A percentile compares a stretch with the other conserved stretches of the same genome.
These are phyloP conservation scores for Coix lacrymajobi DNA, from an alignment of 176 grass and related monocot species.

Conservation along the genomic window DNA sequence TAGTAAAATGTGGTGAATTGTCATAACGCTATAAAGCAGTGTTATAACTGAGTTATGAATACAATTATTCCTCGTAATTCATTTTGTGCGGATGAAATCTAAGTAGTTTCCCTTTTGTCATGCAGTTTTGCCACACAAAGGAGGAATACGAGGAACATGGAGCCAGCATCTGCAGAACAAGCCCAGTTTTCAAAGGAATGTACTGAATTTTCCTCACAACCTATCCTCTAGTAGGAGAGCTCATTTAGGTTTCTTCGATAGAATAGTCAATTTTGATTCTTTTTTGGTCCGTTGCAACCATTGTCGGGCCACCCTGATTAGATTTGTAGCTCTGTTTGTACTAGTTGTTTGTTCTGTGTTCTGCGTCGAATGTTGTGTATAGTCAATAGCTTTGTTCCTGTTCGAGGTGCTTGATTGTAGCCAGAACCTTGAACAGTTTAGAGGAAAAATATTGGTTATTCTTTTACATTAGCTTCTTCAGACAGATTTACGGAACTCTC, in stretches of 20 bases:
- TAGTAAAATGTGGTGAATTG: background rate
- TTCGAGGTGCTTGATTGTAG: constrained; percentile 40
- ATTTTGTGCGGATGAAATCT: background rate
- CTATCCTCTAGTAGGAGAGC: constrained; percentile 24
- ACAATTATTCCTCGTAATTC: background rate
- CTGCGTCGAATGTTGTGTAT: constrained; percentile 18
- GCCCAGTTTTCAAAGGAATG: constrained; percentile 98
- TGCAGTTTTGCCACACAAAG: constrained; percentile 87
- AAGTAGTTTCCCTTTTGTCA: constrained; percentile 19
- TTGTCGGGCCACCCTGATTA: constrained; percentile 25
- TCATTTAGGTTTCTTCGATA: constrained; percentile 36
- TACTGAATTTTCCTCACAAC: constrained; percentile 45
- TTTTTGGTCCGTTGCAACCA: constrained; percentile 18
- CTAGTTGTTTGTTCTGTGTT: background rate
- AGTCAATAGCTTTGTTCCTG: constrained; percentile 14
- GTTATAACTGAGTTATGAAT: background rate
- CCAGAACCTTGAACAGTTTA: background rate
- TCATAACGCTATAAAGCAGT: background rate
- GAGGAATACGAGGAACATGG: constrained; percentile 96
- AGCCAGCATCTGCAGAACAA: constrained; percentile 94
- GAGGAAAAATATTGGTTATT: background rate
- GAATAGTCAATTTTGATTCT: constrained; percentile 47
- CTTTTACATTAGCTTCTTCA: background rate
- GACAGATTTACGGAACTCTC: background rate
- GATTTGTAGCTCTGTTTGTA: constrained; percentile 33